Evolutionary conservation across 2,329 filamentous ascomycete genomes (phyloP).

Genomic region (Colletotrichum acutatum): DNA sequence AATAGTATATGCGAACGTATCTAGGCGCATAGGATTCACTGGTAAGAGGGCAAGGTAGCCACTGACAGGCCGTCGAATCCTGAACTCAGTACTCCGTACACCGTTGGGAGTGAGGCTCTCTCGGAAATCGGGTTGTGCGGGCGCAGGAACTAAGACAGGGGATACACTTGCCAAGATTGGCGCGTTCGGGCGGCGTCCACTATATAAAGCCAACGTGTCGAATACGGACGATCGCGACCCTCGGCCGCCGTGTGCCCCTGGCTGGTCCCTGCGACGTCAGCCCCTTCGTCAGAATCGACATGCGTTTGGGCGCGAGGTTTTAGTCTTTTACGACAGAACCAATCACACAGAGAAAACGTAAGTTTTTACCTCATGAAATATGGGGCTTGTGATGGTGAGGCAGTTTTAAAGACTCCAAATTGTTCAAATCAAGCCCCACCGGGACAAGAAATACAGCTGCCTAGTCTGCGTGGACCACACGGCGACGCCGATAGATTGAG

Average conservation of each 20-base stretch:
- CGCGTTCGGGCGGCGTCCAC: constrained; percentile 9
- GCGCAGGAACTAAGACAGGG: constrained; percentile 10
- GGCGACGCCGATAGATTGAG: not conserved
- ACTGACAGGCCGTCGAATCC: not conserved
- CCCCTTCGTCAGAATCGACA: not conserved
- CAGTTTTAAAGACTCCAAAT: not conserved
- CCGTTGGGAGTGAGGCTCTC: not conserved
- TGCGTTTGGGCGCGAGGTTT: not conserved
- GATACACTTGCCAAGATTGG: constrained; percentile 6
- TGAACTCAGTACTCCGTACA: not conserved
- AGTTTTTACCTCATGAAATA: not conserved
- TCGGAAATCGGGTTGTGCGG: constrained; percentile 16
- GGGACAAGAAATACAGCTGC: not conserved
- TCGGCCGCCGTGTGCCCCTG: constrained; percentile 8
- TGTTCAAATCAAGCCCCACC: not conserved
- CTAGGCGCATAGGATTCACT: not conserved
- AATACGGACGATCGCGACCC: not conserved
- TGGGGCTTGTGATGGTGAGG: not conserved
- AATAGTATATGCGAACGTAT: not conserved
- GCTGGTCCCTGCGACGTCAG: not conserved
- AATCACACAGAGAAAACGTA: not conserved
- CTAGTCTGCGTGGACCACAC: not conserved
- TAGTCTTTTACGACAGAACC: constrained; percentile 14
- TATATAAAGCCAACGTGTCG: constrained; percentile 15
- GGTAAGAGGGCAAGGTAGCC: not conserved